Base-by-base conservation (phyloP, 306 rosid genomes). In the Quercus robur region DNA sequence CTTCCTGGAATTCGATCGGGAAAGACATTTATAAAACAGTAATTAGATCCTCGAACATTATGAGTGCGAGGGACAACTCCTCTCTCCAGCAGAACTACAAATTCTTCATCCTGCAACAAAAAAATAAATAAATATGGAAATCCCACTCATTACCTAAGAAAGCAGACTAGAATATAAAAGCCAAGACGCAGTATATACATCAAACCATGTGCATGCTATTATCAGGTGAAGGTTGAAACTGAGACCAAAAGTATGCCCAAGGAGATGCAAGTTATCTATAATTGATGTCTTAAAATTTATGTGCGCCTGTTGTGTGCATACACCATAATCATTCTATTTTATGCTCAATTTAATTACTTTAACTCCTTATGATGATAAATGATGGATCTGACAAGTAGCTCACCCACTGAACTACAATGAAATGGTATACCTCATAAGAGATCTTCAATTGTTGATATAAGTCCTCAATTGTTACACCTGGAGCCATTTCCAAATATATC, bases 1-100 rank as follows among this genome's bases (percentile, higher is more conserved):
- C 98, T 94, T 67, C 98, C 96, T 0, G 94, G 88, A 74, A 95
- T 93, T 62, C 97, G 89, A 49, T 93, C 97, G 12, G 93, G 94
- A 78, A 95, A 93, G 72, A 91, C 92, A 76, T 95, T 95, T 77
- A 95, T 78, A 82, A 90, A 83, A 79, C 96, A 90, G 77, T 91
- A 90, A 78, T 95, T 95, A 74, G 93, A 88, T 71, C 99, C 99
- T 77, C 90, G 87, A 62, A 89, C 86, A 26, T 96, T 86, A 41
- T 93, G 99, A 52, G 99, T 93, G 69, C 83, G 91, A 84, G 99
- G 99, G 71, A 88, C 89, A 28, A 2, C 84, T 28, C 96, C 96
- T 33, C 90, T 89, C 80, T 90, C 96, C 85, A 95, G 79, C 44
- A 93, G 72, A 20, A 77, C 58, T 6, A 93, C 98, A 86, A 90